A percentile compares a stretch with the other conserved stretches of the same genome.
Conservation (phyloP, 2,329 filamentous ascomycete species). For the Stenocarpella maydis region DNA sequence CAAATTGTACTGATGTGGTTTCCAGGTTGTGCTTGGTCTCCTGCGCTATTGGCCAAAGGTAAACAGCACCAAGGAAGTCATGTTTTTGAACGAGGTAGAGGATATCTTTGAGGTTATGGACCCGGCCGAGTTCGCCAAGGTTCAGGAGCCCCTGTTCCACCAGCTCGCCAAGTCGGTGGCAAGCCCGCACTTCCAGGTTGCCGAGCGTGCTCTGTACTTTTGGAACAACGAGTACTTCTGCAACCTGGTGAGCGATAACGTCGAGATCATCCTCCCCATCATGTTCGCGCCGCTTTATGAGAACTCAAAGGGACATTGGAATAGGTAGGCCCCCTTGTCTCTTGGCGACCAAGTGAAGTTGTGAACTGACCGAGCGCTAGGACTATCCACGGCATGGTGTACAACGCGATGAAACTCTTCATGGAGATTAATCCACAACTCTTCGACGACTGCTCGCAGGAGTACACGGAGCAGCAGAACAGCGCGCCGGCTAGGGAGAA, state of each 20-base stretch:
- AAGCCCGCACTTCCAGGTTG: constrained; percentile 98
- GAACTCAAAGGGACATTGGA: constrained; percentile 99
- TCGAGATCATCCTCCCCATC: constrained; percentile 96
- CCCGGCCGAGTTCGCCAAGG: constrained; percentile 96
- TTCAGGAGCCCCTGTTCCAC: constrained; percentile 96
- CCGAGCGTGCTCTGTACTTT: constrained; percentile 96
- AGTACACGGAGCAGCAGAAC: constrained; percentile 97
- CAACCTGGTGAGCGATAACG: constrained; percentile 98
- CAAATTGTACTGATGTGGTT: constrained; percentile 35
- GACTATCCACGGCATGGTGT: constrained; percentile 99
- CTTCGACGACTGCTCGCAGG: constrained; percentile 97
- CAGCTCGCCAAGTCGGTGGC: constrained; percentile 97
- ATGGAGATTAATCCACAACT: constrained; percentile 99
- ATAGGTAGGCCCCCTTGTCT: constrained; percentile 70
- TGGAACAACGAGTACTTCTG: constrained; percentile 99
- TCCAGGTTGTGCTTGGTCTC: constrained; percentile 87
- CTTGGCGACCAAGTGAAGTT: neutral
- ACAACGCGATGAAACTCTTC: constrained; percentile 99
- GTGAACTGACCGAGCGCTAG: constrained; percentile 54
- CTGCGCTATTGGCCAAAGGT: constrained; percentile 99
- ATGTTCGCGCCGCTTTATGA: constrained; percentile 99
- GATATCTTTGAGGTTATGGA: constrained; percentile 99
- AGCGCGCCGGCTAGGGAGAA: constrained; percentile 86
- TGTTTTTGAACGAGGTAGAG: constrained; percentile 99
- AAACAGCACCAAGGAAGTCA: constrained; percentile 99